Percentiles rank a stretch among this genome's conserved stretches.
phyloP scores from a whole-genome alignment of 352 stramenopile species.

The Elongisporangium prolatum region DNA sequence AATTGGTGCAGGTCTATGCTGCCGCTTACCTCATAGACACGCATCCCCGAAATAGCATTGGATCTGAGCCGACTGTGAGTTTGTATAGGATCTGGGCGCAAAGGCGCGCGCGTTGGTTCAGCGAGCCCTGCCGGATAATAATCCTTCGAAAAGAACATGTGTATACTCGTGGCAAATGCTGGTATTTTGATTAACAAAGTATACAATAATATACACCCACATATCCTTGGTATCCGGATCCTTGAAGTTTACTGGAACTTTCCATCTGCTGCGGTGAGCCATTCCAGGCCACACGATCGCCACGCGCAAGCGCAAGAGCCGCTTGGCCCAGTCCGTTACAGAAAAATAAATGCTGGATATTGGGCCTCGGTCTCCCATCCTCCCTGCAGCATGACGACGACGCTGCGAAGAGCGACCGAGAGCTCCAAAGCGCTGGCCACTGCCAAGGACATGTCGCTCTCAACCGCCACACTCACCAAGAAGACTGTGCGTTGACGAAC shows the following conservation, averaged over 20 bases:
- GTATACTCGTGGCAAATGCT: too few relatives aligned
- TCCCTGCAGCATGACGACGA: not conserved
- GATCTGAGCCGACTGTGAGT: not conserved
- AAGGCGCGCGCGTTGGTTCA: not conserved
- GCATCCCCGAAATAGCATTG: not conserved
- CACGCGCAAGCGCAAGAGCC: not conserved
- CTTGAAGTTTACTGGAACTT: too few relatives aligned
- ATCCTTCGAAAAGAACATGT: not conserved
- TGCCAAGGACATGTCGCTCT: slow-evolving; percentile 49
- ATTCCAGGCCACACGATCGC: not conserved
- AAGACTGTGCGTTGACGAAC: slow-evolving; percentile 31
- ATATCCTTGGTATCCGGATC: too few relatives aligned
- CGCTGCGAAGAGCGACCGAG: slow-evolving; percentile 29
- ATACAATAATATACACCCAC: too few relatives aligned
- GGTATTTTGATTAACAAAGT: too few relatives aligned
- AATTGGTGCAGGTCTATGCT: not conserved
- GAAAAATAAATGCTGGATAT: not conserved
- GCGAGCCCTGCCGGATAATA: not conserved
- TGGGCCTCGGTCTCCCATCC: too few relatives aligned
- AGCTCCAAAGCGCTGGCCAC: slow-evolving; percentile 40
- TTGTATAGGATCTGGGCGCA: not conserved
- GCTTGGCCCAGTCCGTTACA: not conserved
- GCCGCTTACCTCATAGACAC: not conserved
- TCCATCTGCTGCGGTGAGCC: too few relatives aligned
- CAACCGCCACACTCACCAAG: slow-evolving; percentile 48